phyloP scores from a whole-genome alignment of 306 rosid genomes.

The Cicer bijugum region DNA sequence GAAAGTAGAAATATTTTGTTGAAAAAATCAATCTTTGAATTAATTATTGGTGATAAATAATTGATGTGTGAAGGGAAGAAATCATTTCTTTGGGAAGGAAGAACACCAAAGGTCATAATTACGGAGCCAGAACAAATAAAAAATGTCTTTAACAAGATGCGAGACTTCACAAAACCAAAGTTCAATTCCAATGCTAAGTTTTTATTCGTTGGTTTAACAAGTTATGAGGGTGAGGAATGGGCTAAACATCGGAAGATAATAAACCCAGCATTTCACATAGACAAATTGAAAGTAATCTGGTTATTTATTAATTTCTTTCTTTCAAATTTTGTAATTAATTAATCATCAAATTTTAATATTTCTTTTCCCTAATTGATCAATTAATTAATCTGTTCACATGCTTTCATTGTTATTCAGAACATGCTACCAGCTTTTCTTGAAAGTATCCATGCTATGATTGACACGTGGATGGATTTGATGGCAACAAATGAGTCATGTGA shows the following conservation, averaged over 20 bases:
- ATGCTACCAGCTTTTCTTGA: no score
- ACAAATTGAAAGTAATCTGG: slow-evolving; percentile 55
- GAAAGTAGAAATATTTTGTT: no score
- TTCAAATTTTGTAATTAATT: no score
- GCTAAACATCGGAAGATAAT: slow-evolving; percentile 55
- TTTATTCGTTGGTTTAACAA: background rate
- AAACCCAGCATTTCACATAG: slow-evolving; percentile 52
- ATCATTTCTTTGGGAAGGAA: slow-evolving; percentile 47
- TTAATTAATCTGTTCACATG: no score
- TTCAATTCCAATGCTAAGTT: background rate
- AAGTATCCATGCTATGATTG: no score
- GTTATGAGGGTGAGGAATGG: slow-evolving; percentile 55
- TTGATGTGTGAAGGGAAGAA: slow-evolving; percentile 36
- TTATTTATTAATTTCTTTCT: no score
- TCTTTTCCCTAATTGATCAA: no score
- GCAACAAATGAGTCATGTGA: slow-evolving; percentile 2
- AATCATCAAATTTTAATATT: no score
- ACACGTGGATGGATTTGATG: background rate
- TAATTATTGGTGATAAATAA: no score
- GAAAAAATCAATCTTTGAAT: no score
- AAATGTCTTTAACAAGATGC: slow-evolving; percentile 31
- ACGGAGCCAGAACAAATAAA: slow-evolving; percentile 46
- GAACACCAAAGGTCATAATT: slow-evolving; percentile 43
- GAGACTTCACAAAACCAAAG: slow-evolving; percentile 27
- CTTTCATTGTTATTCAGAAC: no score